Evolutionary conservation across 2,329 filamentous ascomycete species (phyloP).

Genomic region (Cladosporium sphaerospermum): DNA sequence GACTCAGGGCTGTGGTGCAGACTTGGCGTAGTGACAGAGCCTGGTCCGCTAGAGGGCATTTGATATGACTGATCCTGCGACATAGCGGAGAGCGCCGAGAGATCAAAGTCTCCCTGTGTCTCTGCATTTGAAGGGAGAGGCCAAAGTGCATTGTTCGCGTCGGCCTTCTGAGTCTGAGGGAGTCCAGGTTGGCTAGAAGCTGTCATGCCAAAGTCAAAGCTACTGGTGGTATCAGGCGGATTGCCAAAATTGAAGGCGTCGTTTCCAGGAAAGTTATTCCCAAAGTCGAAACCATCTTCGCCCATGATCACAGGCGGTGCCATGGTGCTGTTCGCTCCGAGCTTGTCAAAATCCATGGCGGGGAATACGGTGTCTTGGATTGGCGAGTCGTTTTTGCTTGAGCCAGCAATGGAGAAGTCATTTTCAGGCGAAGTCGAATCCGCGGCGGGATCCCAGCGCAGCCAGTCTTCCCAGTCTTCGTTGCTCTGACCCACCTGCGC

Average conservation of each 20-base stretch:
- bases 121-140: slow-evolving; percentile 18
- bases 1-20: slow-evolving; percentile 28
- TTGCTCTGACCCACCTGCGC: slow-evolving; percentile 16
- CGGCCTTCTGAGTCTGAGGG: slow-evolving; percentile 18
- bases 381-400: slow-evolving; percentile 32
- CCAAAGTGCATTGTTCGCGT: slow-evolving; percentile 22
- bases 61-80: slow-evolving; percentile 15
- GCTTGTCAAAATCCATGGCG: slow-evolving; percentile 18
- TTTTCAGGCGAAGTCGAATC: slow-evolving; percentile 31
- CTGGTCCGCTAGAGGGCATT: slow-evolving; percentile 4
- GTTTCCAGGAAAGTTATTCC: slow-evolving; percentile 15
- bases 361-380: slow-evolving; percentile 27
- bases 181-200: slow-evolving; percentile 15
- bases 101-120: slow-evolving; percentile 13
- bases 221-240: slow-evolving; percentile 16
- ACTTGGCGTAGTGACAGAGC: slow-evolving; percentile 18
- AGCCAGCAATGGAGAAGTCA: slow-evolving; percentile 25
- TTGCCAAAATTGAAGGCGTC: slow-evolving; percentile 25
- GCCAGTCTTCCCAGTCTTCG: slow-evolving; percentile 43
- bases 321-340: slow-evolving; percentile 20
- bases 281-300: slow-evolving; percentile 26
- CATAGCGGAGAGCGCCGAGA: slow-evolving; percentile 21
- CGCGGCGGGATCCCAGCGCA: slow-evolving; percentile 40
- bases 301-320: slow-evolving; percentile 29
- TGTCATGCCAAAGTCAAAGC: slow-evolving; percentile 25